Conservation (phyloP, 2,329 filamentous ascomycete genomes). For the Calonectria naviculata region DNA sequence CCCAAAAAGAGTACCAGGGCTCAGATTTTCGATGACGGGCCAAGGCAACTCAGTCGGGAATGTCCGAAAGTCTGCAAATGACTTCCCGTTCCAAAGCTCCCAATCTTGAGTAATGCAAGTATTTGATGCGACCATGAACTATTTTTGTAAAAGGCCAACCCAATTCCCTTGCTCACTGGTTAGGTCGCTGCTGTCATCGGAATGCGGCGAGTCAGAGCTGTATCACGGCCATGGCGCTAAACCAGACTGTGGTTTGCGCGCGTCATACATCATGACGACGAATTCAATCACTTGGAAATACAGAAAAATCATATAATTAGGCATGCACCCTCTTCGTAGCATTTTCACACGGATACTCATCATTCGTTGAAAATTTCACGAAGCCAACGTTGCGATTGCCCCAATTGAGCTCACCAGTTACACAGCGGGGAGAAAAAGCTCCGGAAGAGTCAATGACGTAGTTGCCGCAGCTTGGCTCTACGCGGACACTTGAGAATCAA, state of each 20-base stretch:
- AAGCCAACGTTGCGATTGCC: background rate
- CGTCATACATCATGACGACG: background rate
- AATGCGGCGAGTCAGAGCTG: background rate
- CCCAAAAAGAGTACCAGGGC: background rate
- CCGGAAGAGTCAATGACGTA: conserved; percentile 19
- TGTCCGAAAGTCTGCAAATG: background rate
- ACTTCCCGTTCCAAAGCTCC: background rate
- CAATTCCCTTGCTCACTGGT: background rate
- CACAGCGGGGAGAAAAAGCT: conserved; percentile 5
- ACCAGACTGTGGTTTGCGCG: background rate
- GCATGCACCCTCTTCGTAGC: background rate
- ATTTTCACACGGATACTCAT: background rate
- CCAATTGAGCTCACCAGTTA: background rate
- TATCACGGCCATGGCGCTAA: background rate
- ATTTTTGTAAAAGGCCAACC: background rate
- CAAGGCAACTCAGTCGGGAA: background rate
- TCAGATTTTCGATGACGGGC: background rate
- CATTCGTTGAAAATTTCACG: background rate
- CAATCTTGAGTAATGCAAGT: background rate
- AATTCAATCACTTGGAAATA: background rate
- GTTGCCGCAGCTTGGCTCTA: conserved; percentile 1
- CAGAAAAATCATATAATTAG: background rate
- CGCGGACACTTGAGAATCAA: background rate
- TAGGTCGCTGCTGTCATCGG: background rate
- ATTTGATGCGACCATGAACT: background rate